Evolutionary conservation across 140 eudicot genomes (phyloP).

Genomic region (Ambrosia hybrid): DNA sequence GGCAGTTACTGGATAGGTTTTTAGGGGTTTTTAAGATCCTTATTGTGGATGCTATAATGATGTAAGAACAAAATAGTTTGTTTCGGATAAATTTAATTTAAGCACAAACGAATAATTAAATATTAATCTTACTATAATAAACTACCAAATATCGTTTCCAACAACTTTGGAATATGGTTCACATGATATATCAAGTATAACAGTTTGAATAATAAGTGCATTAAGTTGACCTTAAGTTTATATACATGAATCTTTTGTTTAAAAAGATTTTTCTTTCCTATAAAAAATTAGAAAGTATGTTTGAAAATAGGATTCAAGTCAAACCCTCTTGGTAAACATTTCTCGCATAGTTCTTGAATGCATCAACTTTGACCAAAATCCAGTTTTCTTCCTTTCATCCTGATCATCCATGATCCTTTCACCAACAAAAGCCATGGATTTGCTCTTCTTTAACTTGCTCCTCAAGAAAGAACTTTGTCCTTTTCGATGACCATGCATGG

Average conservation of each 20-base stretch:
- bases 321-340: constrained; percentile 41
- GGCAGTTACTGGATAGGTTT: neutral
- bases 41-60: too few species aligned
- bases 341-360: constrained; percentile 67
- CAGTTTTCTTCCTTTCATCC: constrained; percentile 40
- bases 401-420: constrained; percentile 22
- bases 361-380: constrained; percentile 78
- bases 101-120: neutral
- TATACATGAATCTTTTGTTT: neutral
- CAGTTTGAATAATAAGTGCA: neutral
- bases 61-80: neutral
- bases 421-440: constrained; percentile 39
- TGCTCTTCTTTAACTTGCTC: constrained; percentile 38
- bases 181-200: neutral
- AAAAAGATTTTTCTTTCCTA: neutral
- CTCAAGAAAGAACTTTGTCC: constrained; percentile 15
- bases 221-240: neutral
- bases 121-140: neutral
- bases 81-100: neutral
- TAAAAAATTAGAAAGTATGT: neutral
- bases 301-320: constrained; percentile 17
- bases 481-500: constrained; percentile 32
- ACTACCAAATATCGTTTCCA: constrained; percentile 14
- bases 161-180: constrained; percentile 9
- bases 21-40: neutral